Base-by-base conservation (phyloP, 2,329 filamentous ascomycete species). In the Botrytis fabae region DNA sequence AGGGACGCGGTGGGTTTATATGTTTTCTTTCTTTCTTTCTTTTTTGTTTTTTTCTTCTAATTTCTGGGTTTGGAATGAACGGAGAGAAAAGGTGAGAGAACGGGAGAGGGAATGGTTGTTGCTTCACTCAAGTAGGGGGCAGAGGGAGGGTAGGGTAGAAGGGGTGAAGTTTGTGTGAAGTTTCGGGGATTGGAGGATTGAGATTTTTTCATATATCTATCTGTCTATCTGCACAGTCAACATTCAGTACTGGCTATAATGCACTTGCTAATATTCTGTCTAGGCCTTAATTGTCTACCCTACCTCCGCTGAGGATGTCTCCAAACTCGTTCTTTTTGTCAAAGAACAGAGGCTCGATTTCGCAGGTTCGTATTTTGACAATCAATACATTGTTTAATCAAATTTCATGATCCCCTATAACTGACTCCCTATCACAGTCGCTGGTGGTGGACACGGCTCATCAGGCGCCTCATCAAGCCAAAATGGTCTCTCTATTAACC, bases 1-100 rank as follows among this genome's bases (percentile, higher is more conserved):
- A 78, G 76, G 69, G 59, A 63, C 7, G 77, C 77, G 62, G 77
- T 78, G 51, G 46, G 74, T 75, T 44, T 70, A 25, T 69, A 14
- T 18, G 44, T 57, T 7, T 28, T n/a, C n/a, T n/a, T n/a, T n/a
- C n/a, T 48, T 48, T 46, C 9, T 32, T 46, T 28, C 28, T 28
- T 28, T 2, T 14, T 8, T n/a, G n/a, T n/a, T 70, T 35, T 48
- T 3, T 9, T 22, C 25, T 22, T 14, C 32, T 22, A 2, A 3
- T n/a, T 48, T 20, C 7, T n/a, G 18, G 20, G 28, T 4, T 63
- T 62, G 25, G 25, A 16, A 28, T 25, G 35, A 18, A 35, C 20
- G 46, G 46, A 8, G 46, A 54, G 51, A 57, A 6, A 28, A 18
- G 16, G 12, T 14, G 25, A n/a, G 48, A n/a, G 2, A 44, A 44